phyloP scores from a whole-genome alignment of 2,329 filamentous ascomycete genomes.

The Colletotrichum abscissum region DNA sequence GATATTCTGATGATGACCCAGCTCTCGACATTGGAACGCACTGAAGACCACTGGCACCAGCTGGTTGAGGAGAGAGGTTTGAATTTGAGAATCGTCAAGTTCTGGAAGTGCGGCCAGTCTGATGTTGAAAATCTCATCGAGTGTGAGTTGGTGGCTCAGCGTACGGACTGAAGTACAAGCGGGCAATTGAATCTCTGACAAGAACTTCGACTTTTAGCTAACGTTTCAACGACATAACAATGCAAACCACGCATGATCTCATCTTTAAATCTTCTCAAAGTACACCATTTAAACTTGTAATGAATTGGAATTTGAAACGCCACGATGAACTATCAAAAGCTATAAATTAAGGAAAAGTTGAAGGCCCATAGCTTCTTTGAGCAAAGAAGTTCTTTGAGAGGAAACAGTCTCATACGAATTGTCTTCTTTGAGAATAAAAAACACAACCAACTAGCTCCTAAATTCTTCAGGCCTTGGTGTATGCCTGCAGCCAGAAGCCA shows the following conservation, averaged over 20 bases:
- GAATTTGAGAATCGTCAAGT: conserved; percentile 47
- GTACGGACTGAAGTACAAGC: no score
- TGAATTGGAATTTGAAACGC: neutral
- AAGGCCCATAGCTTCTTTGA: neutral
- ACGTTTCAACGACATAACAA: no score
- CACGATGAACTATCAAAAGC: neutral
- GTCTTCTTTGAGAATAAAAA: neutral
- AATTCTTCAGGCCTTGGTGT: neutral
- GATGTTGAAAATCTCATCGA: neutral
- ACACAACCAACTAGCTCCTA: neutral
- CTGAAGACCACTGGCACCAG: conserved; percentile 46
- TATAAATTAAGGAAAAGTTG: neutral
- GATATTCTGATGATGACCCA: conserved; percentile 52
- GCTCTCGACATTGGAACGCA: conserved; percentile 48
- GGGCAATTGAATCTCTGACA: no score
- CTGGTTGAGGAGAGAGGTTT: conserved; percentile 42
- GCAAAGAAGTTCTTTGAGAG: neutral
- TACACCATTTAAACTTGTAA: no score
- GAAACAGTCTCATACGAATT: neutral
- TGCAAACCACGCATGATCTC: no score
- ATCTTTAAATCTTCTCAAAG: no score
- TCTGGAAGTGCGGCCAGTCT: neutral
- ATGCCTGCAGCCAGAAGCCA: conserved; percentile 5
- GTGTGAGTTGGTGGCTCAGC: neutral
- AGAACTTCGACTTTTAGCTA: no score